Evolutionary conservation across 2,329 filamentous ascomycete species (phyloP), one percentile per base, ranked within the genome.

Genomic region (Arthrocladium fulminans): DNA sequence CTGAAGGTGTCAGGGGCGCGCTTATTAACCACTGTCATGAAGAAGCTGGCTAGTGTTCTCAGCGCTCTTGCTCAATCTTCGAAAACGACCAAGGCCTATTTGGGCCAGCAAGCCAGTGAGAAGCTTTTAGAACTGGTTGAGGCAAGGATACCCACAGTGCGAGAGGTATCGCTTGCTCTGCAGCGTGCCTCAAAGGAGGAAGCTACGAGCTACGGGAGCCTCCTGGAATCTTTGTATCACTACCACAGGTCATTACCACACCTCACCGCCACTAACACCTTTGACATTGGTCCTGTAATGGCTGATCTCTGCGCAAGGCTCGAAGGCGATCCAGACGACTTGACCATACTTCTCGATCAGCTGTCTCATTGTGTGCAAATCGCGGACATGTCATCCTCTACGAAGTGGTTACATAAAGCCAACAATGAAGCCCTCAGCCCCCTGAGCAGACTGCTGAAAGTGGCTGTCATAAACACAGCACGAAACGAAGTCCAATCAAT

Each of bases 351-450:
- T 35, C n/a, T 84, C 8, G 77, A 89, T 59, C 86, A 94, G 65
- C 70, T 96, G 23, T 83, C 88, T 62, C 86, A 90, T 62, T 72
- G 94, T 15, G 78, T 95, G 15, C 76, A 81, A 24, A 86, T 96
- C 61, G 88, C 89, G 2, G 79, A 81, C 53, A 80, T 83, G 58
- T 94, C 88, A 2, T 81, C 86, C 0, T 82, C 83, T 4, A 92
- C 95, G 81, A 81, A 84, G 53, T 97, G 90, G 90, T 96, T 92
- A 70, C 76, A 84, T 53, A 89, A 86, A 60, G 72, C 75, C 52
- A 27, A 24, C 19, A 41, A 30, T 23, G 45, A 48, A 20, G 8
- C 37, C 9, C 19, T 48, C 13, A 41, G 37, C 23, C 38, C 43
- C 23, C 30, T 44, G 38, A 25, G 27, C 32, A 37, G 27, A n/a